Evolutionary conservation across 2,329 filamentous ascomycete genomes (phyloP).

Genomic region (Helicocarpus griseus): DNA sequence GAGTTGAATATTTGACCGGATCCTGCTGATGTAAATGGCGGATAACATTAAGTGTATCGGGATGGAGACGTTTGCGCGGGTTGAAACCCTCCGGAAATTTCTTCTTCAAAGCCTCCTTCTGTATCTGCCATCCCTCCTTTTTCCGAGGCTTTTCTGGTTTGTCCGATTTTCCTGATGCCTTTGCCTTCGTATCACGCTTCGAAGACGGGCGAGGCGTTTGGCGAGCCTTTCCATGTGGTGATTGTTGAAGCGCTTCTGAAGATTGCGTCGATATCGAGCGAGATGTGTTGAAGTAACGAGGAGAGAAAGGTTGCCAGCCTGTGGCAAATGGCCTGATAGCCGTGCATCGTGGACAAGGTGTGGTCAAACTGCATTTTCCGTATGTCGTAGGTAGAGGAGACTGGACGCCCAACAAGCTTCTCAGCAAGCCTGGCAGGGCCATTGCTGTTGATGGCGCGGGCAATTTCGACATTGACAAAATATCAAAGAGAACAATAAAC

Average conservation of each 20-base stretch:
- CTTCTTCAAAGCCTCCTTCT: conserved; percentile 62
- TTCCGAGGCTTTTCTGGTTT: conserved; percentile 12
- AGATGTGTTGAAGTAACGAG: not conserved
- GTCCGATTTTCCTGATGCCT: conserved; percentile 9
- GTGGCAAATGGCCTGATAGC: not conserved
- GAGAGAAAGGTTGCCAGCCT: not conserved
- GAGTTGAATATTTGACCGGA: conserved; percentile 66
- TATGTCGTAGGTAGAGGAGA: not conserved
- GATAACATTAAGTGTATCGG: conserved; percentile 85
- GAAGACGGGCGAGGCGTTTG: not conserved
- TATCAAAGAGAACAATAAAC: not conserved
- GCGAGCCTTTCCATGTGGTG: not conserved
- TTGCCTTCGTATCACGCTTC: not conserved
- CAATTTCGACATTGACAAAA: not conserved
- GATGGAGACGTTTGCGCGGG: conserved; percentile 77
- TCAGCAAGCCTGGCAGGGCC: not conserved
- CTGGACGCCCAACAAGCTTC: not conserved
- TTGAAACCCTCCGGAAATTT: conserved; percentile 77
- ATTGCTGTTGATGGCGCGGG: not conserved
- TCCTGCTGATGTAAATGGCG: conserved; percentile 69
- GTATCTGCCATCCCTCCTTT: conserved; percentile 56
- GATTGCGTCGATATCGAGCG: not conserved
- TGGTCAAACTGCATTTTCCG: not conserved
- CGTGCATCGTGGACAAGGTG: not conserved
- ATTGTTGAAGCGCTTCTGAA: not conserved